phyloP scores from a whole-genome alignment of 345 rosid genomes.

The Brassica napus region DNA sequence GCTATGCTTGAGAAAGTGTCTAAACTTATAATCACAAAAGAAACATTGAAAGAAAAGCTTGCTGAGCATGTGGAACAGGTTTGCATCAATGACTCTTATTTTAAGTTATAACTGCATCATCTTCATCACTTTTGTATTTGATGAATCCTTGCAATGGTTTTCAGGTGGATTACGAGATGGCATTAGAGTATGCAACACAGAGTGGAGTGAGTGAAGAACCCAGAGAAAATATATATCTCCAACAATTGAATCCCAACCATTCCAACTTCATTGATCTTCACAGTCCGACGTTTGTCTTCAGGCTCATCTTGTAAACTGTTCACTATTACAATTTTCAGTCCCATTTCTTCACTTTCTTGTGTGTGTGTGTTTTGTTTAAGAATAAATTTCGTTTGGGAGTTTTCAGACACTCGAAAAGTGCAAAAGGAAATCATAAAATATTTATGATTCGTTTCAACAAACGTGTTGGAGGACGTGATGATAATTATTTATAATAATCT shows the following conservation, averaged over 20 bases:
- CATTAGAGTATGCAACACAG: conserved; percentile 90
- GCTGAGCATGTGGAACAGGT: conserved; percentile 87
- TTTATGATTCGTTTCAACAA: conserved; percentile 29
- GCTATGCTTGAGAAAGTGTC: conserved; percentile 62
- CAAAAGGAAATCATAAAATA: conserved; percentile 17
- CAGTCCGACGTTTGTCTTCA: conserved; percentile 63
- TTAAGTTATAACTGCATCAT: neutral
- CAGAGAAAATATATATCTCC: conserved; percentile 60
- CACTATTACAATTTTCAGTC: neutral
- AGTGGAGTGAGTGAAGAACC: conserved; percentile 93
- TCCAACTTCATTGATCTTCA: conserved; percentile 52
- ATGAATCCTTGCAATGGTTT: conserved; percentile 27
- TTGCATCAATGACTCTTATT: neutral
- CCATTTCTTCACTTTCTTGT: conserved; percentile 4
- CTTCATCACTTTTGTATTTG: neutral
- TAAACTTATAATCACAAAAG: conserved; percentile 61
- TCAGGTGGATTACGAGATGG: conserved; percentile 99
- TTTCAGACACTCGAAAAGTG: conserved; percentile 13
- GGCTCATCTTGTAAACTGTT: conserved; percentile 50
- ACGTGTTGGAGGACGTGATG: conserved; percentile 29
- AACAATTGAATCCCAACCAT: conserved; percentile 48
- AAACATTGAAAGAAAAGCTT: conserved; percentile 68
- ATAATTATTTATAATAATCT: neutral
- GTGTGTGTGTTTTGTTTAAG: neutral
- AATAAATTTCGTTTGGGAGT: neutral